Evolutionary conservation across 2,329 filamentous ascomycete species (phyloP).

Genomic region (Phyllosticta paracitricarpa): DNA sequence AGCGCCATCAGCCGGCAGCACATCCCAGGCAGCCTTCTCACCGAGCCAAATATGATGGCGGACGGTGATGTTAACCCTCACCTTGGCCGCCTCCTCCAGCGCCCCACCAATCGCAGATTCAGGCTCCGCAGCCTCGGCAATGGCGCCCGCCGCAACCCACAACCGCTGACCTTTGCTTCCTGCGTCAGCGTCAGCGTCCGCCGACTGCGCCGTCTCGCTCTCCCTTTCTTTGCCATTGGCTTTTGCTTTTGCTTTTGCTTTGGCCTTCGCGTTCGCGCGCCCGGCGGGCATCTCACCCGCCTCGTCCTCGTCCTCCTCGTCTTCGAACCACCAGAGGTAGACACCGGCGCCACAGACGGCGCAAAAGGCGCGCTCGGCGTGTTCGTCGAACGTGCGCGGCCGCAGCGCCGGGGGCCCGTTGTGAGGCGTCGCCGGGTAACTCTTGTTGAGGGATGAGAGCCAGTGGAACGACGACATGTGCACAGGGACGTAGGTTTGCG

Average conservation of each 20-base stretch:
- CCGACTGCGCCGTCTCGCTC: not conserved
- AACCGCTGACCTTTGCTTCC: not conserved
- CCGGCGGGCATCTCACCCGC: not conserved
- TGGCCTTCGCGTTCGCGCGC: not conserved
- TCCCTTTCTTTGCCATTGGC: not conserved
- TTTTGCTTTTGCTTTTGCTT: not conserved
- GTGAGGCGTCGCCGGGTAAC: not conserved
- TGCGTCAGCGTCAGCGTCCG: not conserved
- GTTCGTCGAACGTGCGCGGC: not conserved
- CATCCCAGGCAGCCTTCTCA: constrained; percentile 17
- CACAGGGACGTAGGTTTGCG: not conserved
- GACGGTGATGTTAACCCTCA: constrained; percentile 23
- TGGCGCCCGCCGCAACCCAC: not conserved
- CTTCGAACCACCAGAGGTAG: not conserved
- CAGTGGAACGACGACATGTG: not conserved
- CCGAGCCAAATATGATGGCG: constrained; percentile 36
- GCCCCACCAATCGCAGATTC: constrained; percentile 22
- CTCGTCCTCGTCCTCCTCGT: not conserved
- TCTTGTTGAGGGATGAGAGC: not conserved
- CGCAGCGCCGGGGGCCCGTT: not conserved
- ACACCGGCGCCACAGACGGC: not conserved
- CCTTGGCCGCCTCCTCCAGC: constrained; percentile 19
- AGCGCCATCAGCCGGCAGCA: not conserved
- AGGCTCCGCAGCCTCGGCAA: not conserved
- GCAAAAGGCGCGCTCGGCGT: constrained; percentile 2